Base-by-base conservation (phyloP, 768 basidiomycete genomes). In the Termitomyces titanicus region DNA sequence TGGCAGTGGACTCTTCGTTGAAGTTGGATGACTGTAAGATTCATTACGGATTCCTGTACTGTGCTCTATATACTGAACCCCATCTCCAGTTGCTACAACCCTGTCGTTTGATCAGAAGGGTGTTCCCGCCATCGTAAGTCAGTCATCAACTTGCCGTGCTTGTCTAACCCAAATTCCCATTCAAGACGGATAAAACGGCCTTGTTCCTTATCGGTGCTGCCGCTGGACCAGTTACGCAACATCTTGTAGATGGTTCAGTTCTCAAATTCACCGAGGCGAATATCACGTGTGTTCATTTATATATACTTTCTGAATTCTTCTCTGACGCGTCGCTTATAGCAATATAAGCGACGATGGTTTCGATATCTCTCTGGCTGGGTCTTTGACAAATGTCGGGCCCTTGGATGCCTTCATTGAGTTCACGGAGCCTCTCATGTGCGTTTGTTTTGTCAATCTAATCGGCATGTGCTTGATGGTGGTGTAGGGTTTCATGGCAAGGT, bases 161-260 rank as follows among this genome's bases (percentile, higher is more conserved):
- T 27, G 11, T 11, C 2, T 38, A 11, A 50, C 31, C 53, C 22
- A 11, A 2, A 13, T 27, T 22, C 18, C 17, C 31, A 12, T n/a
- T 47, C 5, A 55, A 87, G 81, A 84, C 82, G 2, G 88, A 89
- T 65, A 63, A 76, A 57, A 83, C 83, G 2, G 80, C 78, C 0
- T 68, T 90, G 24, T 87, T 80, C 68, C 74, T 89, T 47, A 84
- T 89, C 38, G 85, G 86, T n/a, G 85, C 81, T 3, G 84, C 89
- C 29, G 84, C 86, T 39, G 83, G 78, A 17, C 85, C 87, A 13
- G 71, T 85, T 27, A 79, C 83, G 2, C 88, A 88, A 66, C 72
- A 76, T 60, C 75, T 90, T 15, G 86, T 89, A 24, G 78, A 84
- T 45, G 74, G 73, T 18, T 75, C 87, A 0, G 58, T 72, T 5